Evolutionary conservation across 78 protist species (phyloP).

Genomic region (Monosiga brevicollis): DNA sequence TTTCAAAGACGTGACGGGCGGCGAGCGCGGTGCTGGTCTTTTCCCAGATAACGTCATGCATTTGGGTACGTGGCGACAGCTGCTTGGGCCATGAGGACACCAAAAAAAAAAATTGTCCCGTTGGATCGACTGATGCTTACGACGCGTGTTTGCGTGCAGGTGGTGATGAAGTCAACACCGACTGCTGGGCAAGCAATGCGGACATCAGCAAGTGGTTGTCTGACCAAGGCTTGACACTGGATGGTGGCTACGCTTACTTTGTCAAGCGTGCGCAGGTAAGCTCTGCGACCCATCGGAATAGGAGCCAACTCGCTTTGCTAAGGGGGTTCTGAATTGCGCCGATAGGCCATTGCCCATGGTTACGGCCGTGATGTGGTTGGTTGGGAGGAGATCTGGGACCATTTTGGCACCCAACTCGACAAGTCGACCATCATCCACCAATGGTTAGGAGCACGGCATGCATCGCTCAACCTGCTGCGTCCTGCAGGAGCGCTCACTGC

Average conservation of each 20-base stretch:
- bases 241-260: constrained; percentile 28
- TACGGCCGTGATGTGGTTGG: not conserved
- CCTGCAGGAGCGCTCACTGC: too few species aligned
- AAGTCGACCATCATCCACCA: constrained; percentile 25
- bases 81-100: constrained; percentile 69
- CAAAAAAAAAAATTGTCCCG: not conserved
- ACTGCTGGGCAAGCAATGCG: constrained; percentile 45
- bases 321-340: not conserved
- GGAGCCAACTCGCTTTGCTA: not conserved
- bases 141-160: constrained; percentile 15
- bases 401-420: constrained; percentile 21
- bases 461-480: too few species aligned
- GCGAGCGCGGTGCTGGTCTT: not conserved
- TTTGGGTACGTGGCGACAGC: too few species aligned
- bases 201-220: constrained; percentile 20
- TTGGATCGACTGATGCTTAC: not conserved
- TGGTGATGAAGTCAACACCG: constrained; percentile 61
- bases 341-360: not conserved
- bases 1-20: constrained; percentile 9
- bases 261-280: constrained; percentile 3
- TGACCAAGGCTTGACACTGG: not conserved
- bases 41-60: constrained; percentile 39
- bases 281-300: not conserved
- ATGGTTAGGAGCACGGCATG: not conserved
- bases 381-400: constrained; percentile 43